Percentiles rank a stretch among this genome's conserved stretches.
phyloP scores from a whole-genome alignment of 768 basidiomycete genomes.

The Phylloporus scabripes region DNA sequence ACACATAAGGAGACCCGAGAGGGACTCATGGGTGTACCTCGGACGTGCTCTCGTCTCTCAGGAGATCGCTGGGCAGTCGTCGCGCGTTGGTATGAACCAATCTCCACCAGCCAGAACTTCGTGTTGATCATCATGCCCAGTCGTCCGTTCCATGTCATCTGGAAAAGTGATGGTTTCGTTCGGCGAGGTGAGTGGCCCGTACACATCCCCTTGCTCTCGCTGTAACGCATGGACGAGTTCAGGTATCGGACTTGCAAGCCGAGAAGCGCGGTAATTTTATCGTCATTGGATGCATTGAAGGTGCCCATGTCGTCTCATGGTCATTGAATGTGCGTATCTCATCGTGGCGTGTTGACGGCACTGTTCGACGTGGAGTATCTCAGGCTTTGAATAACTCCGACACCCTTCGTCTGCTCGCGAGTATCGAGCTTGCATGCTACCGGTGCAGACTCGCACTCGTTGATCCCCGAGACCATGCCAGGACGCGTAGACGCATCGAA shows the following conservation, averaged over 20 bases:
- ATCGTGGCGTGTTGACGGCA: constrained; percentile 3
- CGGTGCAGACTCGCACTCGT: constrained; percentile 61
- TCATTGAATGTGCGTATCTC: constrained; percentile 62
- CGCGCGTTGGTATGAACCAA: constrained; percentile 64
- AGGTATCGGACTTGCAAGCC: constrained; percentile 71
- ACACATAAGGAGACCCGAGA: constrained; percentile 73
- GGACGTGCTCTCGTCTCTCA: constrained; percentile 74
- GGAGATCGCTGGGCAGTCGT: constrained; percentile 69
- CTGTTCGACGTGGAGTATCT: constrained; percentile 9
- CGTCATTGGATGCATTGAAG: constrained; percentile 75
- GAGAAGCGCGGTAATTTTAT: constrained; percentile 88
- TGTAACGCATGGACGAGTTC: constrained; percentile 1
- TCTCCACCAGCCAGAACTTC: background rate
- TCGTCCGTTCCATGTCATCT: constrained; percentile 47
- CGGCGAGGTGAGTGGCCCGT: constrained; percentile 48
- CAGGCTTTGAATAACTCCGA: constrained; percentile 82
- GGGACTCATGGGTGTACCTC: constrained; percentile 76
- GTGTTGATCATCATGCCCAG: constrained; percentile 11
- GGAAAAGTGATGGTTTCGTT: constrained; percentile 68
- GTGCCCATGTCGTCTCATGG: constrained; percentile 72
- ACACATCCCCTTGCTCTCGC: background rate
- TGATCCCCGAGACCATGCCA: constrained; percentile 62
- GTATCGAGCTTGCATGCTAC: constrained; percentile 82
- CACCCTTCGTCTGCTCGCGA: constrained; percentile 73
- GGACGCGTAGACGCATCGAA: constrained; percentile 66